Base-by-base conservation (phyloP, 192 early-diverging fungal species). In the Geranomyces variabilis region DNA sequence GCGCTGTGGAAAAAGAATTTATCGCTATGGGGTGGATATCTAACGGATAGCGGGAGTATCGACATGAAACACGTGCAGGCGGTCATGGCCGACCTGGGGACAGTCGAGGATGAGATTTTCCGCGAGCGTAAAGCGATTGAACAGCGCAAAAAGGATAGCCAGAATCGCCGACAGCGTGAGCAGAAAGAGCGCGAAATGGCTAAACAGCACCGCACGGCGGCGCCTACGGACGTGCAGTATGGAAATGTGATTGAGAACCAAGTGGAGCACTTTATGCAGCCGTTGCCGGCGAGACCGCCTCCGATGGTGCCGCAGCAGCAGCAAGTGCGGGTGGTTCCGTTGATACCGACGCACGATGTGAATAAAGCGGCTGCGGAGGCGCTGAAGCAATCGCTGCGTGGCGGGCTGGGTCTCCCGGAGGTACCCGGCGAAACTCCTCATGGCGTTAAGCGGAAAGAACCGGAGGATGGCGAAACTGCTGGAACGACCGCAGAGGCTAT, bases 31-130 rank as follows among this genome's bases (percentile, higher is more conserved):
- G 90, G 88, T 24, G 94, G 93, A 10, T 99, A 99, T 65, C 87
- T 99, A 26, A 93, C 95, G 55, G 87, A 96, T 67, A 86, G 84
- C 47, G 97, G 97, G n/a, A 80, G 81, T 26, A 83, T 88, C 49
- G 74, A 84, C 31, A 65, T 88, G 36, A 22, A 63, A 12, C 72
- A 78, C 12, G 80, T 80, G 6, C 73, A 87, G 66, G 33, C 62
- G 36, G 59, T 89, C 21, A 72, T 89, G 66, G 64, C 28, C n/a
- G 83, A 83, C 22, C 75, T 89, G 12, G 85, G 86, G 1, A 77
- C 72, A 45, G 53, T 77, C 4, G 88, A 89, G 67, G 79, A 85
- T 47, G 70, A 76, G 31, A 78, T 80, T 0, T 89, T 89, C 73
- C 59, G 73, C 48, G 74, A 82, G 44, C 67, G 83, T 7, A 45